These are phyloP conservation scores for Tulasnella sp. DNA, from an alignment of 768 basidiomycete genomes.

Conservation along the genomic window DNA sequence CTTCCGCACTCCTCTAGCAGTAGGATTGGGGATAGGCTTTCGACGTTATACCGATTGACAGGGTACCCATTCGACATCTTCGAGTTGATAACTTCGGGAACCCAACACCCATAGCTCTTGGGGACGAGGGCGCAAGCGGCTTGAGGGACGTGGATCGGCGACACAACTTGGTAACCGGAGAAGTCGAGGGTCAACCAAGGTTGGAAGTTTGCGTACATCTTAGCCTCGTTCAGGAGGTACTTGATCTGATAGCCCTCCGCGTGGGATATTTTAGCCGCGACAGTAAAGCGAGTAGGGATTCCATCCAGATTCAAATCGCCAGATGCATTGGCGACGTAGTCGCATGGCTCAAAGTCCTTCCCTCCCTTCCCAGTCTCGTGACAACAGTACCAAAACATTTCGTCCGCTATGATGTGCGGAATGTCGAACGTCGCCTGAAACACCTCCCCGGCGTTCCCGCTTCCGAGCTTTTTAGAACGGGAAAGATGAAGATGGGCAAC, in stretches of 20 bases:
- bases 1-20: too few relatives aligned
- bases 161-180: background rate
- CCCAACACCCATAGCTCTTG: slow-evolving; percentile 6
- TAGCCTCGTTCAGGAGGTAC: background rate
- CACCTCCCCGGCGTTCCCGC: too few relatives aligned
- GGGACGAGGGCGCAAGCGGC: slow-evolving; percentile 2
- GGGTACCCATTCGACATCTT: background rate
- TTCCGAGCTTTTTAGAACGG: too few relatives aligned
- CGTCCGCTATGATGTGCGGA: too few relatives aligned
- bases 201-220: background rate
- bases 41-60: too few relatives aligned
- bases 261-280: background rate
- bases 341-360: too few relatives aligned
- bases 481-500: background rate
- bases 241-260: background rate
- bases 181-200: background rate
- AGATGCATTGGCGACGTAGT: too few relatives aligned
- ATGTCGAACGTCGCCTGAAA: too few relatives aligned
- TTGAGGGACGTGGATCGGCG: background rate
- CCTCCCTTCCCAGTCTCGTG: too few relatives aligned
- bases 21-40: too few relatives aligned
- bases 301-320: too few relatives aligned
- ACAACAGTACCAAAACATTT: too few relatives aligned
- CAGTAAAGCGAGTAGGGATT: background rate
- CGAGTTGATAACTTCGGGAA: background rate